Evolutionary conservation across 345 rosid species (phyloP).

Genomic region (Anacardium occidentale): DNA sequence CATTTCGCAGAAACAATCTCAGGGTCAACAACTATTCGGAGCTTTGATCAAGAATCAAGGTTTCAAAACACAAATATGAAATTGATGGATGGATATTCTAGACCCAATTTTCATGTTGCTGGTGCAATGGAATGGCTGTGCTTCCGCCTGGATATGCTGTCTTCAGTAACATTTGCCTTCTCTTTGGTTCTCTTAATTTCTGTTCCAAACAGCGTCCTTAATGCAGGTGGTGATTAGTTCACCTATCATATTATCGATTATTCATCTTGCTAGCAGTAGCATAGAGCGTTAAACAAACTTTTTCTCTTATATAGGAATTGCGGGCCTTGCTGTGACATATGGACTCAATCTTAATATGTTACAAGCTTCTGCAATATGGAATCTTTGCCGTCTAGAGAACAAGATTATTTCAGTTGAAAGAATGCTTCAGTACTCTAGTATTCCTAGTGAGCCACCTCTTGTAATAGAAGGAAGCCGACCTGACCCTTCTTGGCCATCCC

Average conservation of each 20-base stretch:
- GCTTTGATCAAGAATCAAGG: slow-evolving; percentile 8
- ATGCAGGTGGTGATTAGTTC: slow-evolving; percentile 11
- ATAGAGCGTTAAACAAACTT: not conserved
- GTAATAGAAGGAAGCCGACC: slow-evolving; percentile 18
- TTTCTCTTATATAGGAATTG: slow-evolving; percentile 7
- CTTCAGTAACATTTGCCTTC: slow-evolving; percentile 39
- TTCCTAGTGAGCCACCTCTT: slow-evolving; percentile 64
- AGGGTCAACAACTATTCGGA: slow-evolving; percentile 9
- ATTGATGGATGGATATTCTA: not conserved
- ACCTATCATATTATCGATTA: not conserved
- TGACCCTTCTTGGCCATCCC: slow-evolving; percentile 2
- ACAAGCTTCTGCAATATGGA: slow-evolving; percentile 14
- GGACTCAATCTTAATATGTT: slow-evolving; percentile 9
- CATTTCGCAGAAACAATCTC: slow-evolving; percentile 12
- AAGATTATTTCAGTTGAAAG: slow-evolving; percentile 29
- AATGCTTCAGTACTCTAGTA: slow-evolving; percentile 51
- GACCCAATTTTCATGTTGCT: slow-evolving; percentile 4
- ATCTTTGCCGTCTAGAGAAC: not conserved
- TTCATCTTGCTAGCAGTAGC: not conserved
- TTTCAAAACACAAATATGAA: slow-evolving; percentile 3
- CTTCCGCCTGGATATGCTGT: slow-evolving; percentile 13
- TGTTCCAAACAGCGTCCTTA: not conserved
- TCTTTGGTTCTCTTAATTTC: slow-evolving; percentile 12
- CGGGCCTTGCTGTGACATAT: slow-evolving; percentile 12
- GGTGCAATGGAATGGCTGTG: slow-evolving; percentile 18